These are phyloP conservation scores for barley (Hordeum vulgare) DNA, from an alignment of 176 grass and related monocot species.

Conservation along the genomic window MorexV3_pseudomolecules_assembly NC_058523.1:512856911-512857410, in stretches of 20 bases:
- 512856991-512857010: background rate
- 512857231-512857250: too few species aligned
- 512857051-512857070: background rate
- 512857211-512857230: too few species aligned
- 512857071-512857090: background rate
- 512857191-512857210: too few species aligned
- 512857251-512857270: too few species aligned
- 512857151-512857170: background rate
- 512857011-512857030: background rate
- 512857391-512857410: background rate
- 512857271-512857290: too few species aligned
- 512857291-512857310: too few species aligned
- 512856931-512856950: slow-evolving; percentile 55
- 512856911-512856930: slow-evolving; percentile 79
- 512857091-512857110: background rate
- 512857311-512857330: too few species aligned
- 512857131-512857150: background rate
- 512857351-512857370: background rate
- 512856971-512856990: slow-evolving; percentile 22
- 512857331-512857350: background rate
- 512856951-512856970: slow-evolving; percentile 47
- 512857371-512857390: background rate
- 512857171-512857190: too few species aligned
- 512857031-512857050: background rate
- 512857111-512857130: background rate